Evolutionary conservation across 2,329 filamentous ascomycete species (phyloP).

Genomic region (Claviceps sorghi): DNA sequence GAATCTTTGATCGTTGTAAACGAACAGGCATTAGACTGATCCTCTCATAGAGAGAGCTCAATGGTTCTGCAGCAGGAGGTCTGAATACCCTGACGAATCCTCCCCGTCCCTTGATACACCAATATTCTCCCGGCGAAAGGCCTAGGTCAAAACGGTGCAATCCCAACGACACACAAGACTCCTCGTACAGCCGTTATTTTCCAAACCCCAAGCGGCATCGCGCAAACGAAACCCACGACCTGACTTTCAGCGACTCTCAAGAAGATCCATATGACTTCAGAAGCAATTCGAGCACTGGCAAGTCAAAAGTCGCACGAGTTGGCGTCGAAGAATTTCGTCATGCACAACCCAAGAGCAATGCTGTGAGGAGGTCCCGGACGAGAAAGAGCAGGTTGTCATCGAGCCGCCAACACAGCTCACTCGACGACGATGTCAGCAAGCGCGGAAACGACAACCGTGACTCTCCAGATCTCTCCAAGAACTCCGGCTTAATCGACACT

Average conservation of each 20-base stretch:
- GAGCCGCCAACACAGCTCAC: slow-evolving; percentile 12
- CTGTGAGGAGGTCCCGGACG: not conserved
- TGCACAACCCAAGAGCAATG: not conserved
- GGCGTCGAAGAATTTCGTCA: not conserved
- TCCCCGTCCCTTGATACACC: not conserved
- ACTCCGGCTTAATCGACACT: not conserved
- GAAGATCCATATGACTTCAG: not conserved
- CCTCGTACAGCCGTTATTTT: slow-evolving; percentile 1
- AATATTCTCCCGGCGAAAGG: not conserved
- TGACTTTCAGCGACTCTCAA: not conserved
- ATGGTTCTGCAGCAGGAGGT: slow-evolving; percentile 1
- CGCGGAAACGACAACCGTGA: not conserved
- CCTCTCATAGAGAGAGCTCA: slow-evolving; percentile 2
- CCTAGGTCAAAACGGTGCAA: slow-evolving; percentile 4
- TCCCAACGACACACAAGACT: not conserved
- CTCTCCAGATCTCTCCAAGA: not conserved
- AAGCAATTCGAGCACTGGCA: not conserved
- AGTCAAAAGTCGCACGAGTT: not conserved
- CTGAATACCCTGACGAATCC: slow-evolving; percentile 5
- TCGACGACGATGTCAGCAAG: not conserved
- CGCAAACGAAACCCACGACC: not conserved
- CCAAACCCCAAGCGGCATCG: not conserved
- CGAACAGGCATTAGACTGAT: slow-evolving; percentile 1
- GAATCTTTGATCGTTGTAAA: not conserved
- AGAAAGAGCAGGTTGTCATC: not conserved